Evolutionary conservation across 208 protist species (phyloP).

Genomic region (Trypanosoma scelopori): DNA sequence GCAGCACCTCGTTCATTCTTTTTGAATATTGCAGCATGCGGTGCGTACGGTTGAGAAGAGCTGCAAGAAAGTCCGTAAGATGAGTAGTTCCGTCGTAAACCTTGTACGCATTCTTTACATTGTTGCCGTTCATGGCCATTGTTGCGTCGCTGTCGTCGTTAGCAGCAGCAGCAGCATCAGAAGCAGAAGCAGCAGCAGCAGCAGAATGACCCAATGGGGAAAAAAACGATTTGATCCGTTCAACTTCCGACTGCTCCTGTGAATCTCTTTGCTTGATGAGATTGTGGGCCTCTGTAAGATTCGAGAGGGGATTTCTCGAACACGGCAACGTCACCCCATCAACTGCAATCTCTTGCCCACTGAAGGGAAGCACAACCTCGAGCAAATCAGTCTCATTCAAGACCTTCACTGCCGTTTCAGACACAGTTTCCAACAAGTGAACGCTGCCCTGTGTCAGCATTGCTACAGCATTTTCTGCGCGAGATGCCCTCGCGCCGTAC

Average conservation of each 20-base stretch:
- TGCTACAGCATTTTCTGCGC: slow-evolving; percentile 28
- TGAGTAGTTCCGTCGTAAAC: neutral
- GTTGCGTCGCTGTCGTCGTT: neutral
- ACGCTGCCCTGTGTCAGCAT: slow-evolving; percentile 30
- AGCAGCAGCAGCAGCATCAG: too few relatives aligned
- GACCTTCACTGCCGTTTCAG: slow-evolving; percentile 26
- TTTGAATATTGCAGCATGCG: slow-evolving; percentile 31
- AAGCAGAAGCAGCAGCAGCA: too few relatives aligned
- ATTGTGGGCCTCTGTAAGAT: neutral
- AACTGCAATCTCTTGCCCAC: neutral
- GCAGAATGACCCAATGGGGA: neutral
- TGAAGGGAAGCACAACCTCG: slow-evolving; percentile 26
- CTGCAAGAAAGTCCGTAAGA: slow-evolving; percentile 31
- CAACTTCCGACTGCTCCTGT: slow-evolving; percentile 13
- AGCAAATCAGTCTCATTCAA: slow-evolving; percentile 33
- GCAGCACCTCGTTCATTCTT: slow-evolving; percentile 41
- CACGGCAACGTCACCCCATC: slow-evolving; percentile 10
- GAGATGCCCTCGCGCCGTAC: slow-evolving; percentile 29
- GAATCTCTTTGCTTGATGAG: neutral
- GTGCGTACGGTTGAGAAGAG: slow-evolving; percentile 43
- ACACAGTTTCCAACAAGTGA: slow-evolving; percentile 33
- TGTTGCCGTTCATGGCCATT: neutral
- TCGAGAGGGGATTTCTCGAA: slow-evolving; percentile 5
- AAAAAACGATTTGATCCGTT: slow-evolving; percentile 15
- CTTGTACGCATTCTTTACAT: slow-evolving; percentile 6